Percentiles rank a stretch among this genome's conserved stretches.
phyloP scores from a whole-genome alignment of 768 basidiomycete genomes.

The Coprinellus aureogranulatus region DNA sequence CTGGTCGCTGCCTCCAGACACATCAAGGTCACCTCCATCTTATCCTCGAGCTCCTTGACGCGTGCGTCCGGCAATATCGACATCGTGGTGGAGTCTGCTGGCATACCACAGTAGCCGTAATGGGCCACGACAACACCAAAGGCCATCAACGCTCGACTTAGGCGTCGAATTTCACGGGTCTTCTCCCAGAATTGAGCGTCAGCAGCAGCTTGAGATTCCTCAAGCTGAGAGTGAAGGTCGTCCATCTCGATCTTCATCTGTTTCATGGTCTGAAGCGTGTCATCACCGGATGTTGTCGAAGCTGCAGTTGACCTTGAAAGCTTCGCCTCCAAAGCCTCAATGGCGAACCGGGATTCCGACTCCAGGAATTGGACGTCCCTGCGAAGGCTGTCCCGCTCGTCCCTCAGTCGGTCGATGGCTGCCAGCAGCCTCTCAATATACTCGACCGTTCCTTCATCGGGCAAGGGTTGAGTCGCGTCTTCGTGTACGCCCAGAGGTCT shows the following conservation, averaged over 20 bases:
- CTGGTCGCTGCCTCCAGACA: constrained; percentile 36
- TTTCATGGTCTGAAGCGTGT: constrained; percentile 21
- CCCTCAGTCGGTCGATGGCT: constrained; percentile 65
- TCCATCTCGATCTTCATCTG: constrained; percentile 31
- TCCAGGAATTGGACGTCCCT: constrained; percentile 68
- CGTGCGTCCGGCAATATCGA: constrained; percentile 11
- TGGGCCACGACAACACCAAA: constrained; percentile 40
- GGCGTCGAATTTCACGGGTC: constrained; percentile 27
- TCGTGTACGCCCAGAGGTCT: not conserved
- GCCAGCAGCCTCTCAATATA: constrained; percentile 56
- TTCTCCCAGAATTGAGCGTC: constrained; percentile 20
- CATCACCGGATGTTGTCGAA: constrained; percentile 7
- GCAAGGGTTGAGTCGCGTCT: constrained; percentile 1
- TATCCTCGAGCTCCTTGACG: constrained; percentile 29
- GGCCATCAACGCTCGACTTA: constrained; percentile 33
- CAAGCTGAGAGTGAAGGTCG: constrained; percentile 21
- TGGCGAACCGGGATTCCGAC: constrained; percentile 61
- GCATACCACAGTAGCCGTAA: constrained; percentile 30
- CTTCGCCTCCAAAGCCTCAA: constrained; percentile 56
- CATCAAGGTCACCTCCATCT: constrained; percentile 30
- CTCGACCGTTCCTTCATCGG: constrained; percentile 32
- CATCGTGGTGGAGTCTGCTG: not conserved
- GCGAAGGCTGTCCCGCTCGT: constrained; percentile 61
- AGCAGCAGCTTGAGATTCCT: constrained; percentile 12
- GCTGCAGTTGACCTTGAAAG: constrained; percentile 31